phyloP scores from a whole-genome alignment of 2,329 filamentous ascomycete species.

The Arthrobotrys pseudoclavata region DNA sequence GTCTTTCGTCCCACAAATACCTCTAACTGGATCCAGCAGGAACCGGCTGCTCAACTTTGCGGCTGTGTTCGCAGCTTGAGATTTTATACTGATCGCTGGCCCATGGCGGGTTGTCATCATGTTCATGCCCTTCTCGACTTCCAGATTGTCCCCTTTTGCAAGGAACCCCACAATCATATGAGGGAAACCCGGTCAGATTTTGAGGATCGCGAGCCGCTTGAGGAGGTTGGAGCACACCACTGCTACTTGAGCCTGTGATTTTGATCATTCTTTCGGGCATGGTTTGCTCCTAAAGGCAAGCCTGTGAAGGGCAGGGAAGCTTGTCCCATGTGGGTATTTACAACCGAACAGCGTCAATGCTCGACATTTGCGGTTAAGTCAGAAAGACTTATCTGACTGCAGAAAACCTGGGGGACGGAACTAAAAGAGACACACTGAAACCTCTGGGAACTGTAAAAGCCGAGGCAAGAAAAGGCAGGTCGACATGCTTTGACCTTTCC shows the following conservation, averaged over 20 bases:
- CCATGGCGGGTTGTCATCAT: slow-evolving; percentile 26
- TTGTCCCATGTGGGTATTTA: slow-evolving; percentile 42
- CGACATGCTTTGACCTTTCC: background rate
- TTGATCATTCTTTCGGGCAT: slow-evolving; percentile 31
- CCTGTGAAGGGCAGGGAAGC: slow-evolving; percentile 19
- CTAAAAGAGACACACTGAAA: slow-evolving; percentile 6
- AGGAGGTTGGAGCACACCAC: slow-evolving; percentile 17
- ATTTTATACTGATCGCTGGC: slow-evolving; percentile 27
- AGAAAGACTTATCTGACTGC: slow-evolving; percentile 21
- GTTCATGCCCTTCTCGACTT: slow-evolving; percentile 21
- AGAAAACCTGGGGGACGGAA: slow-evolving; percentile 29
- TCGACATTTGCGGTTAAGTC: slow-evolving; percentile 31
- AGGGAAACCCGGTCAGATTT: slow-evolving; percentile 38
- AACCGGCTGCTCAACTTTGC: slow-evolving; percentile 25
- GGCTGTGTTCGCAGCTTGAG: background rate
- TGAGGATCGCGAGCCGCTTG: slow-evolving; percentile 3
- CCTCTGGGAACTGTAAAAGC: slow-evolving; percentile 23
- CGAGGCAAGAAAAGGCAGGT: slow-evolving; percentile 54
- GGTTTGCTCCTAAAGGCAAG: slow-evolving; percentile 22
- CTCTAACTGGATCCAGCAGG: slow-evolving; percentile 45
- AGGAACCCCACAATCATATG: slow-evolving; percentile 29
- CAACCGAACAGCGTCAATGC: slow-evolving; percentile 36
- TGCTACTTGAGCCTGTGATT: slow-evolving; percentile 51
- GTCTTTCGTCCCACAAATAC: slow-evolving; percentile 46
- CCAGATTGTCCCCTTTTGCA: slow-evolving; percentile 8